A percentile compares a stretch with the other conserved stretches of the same genome.
Conservation (phyloP, 1,139 yeast genomes). For the Suhomyces bolitotheri region DNA sequence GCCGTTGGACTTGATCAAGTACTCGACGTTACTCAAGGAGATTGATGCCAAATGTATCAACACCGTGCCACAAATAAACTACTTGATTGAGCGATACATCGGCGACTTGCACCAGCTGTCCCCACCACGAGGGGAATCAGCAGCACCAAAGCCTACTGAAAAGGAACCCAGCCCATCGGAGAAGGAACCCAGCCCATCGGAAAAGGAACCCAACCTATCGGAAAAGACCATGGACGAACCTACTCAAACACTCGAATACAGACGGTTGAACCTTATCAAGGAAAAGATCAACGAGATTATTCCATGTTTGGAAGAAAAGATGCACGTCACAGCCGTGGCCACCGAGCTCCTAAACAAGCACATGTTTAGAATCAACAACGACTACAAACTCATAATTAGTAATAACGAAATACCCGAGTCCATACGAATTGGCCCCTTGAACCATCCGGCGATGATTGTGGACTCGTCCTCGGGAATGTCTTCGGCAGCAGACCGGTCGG, state of each 20-base stretch:
- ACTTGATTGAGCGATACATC: constrained; percentile 58
- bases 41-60: constrained; percentile 91
- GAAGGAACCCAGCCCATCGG: neutral
- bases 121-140: too few species aligned
- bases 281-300: constrained; percentile 65
- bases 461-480: constrained; percentile 48
- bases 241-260: constrained; percentile 10
- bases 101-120: constrained; percentile 34
- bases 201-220: constrained; percentile 5
- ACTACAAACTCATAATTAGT: constrained; percentile 67
- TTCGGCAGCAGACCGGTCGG: constrained; percentile 47
- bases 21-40: constrained; percentile 85
- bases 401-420: constrained; percentile 74
- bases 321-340: constrained; percentile 95
- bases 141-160: neutral
- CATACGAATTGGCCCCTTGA: constrained; percentile 67
- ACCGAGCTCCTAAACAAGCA: constrained; percentile 74
- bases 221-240: constrained; percentile 1
- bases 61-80: constrained; percentile 66
- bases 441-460: constrained; percentile 85
- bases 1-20: constrained; percentile 80
- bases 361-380: constrained; percentile 72
- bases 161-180: neutral
- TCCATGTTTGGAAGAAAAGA: constrained; percentile 94
- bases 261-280: constrained; percentile 38